A percentile compares a stretch with the other conserved stretches of the same genome.
Conservation (phyloP, 371 early-diverging fungal genomes). For the Dichotomocladium elegans region DNA sequence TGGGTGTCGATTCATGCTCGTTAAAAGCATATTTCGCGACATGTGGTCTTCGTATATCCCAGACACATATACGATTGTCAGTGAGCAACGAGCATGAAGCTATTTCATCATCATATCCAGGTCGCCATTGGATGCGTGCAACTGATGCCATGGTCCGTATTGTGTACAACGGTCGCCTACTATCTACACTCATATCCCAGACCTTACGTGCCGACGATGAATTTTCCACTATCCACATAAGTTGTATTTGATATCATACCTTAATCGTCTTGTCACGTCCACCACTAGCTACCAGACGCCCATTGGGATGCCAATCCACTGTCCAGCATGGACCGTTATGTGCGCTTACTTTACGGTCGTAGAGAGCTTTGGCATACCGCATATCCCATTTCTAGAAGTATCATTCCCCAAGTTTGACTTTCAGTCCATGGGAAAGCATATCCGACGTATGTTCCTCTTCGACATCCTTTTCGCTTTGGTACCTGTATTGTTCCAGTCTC, state of each 20-base stretch:
- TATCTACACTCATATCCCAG: constrained; percentile 79
- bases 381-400: constrained; percentile 74
- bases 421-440: too few species aligned
- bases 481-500: constrained; percentile 86
- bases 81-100: constrained; percentile 70
- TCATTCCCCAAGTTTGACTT: too few species aligned
- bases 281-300: constrained; percentile 74
- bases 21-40: constrained; percentile 71
- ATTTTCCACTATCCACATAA: too few species aligned
- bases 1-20: constrained; percentile 69
- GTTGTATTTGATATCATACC: too few species aligned
- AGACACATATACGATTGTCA: constrained; percentile 69
- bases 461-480: neutral
- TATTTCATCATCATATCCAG: constrained; percentile 63
- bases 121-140: constrained; percentile 78
- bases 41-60: constrained; percentile 75
- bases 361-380: constrained; percentile 55
- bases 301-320: constrained; percentile 81
- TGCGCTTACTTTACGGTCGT: constrained; percentile 70
- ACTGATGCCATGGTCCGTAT: constrained; percentile 77
- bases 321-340: constrained; percentile 78
- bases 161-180: constrained; percentile 52
- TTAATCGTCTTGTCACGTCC: constrained; percentile 85
- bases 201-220: too few species aligned
- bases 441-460: neutral